Conservation (phyloP, 768 basidiomycete species). For the Rhodotorula diobovata region DNA sequence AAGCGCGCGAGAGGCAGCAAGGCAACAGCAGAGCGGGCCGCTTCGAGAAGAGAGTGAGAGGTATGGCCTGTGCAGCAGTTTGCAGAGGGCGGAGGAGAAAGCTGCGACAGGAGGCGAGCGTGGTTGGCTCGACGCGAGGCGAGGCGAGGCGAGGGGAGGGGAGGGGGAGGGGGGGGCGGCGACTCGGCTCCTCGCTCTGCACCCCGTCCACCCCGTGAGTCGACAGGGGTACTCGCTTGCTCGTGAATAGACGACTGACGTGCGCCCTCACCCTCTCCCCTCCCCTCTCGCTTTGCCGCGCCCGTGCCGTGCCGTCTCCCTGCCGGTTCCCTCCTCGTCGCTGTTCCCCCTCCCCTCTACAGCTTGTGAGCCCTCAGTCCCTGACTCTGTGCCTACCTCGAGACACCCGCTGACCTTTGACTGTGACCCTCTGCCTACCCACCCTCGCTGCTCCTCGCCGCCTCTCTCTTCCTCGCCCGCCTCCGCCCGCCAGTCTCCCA, state of each 20-base stretch:
- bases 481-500: too few species aligned
- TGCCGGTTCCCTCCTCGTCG: background rate
- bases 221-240: too few species aligned
- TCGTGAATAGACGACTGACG: background rate
- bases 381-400: background rate
- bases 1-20: too few species aligned
- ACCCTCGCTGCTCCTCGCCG: background rate
- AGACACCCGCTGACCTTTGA: background rate
- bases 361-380: background rate
- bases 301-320: background rate
- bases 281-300: background rate
- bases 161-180: background rate
- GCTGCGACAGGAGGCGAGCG: too few species aligned
- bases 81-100: too few species aligned
- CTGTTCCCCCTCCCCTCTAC: background rate
- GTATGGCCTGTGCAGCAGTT: too few species aligned
- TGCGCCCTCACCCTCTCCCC: background rate
- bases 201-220: background rate
- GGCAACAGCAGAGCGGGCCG: too few species aligned
- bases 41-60: too few species aligned
- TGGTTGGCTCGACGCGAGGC: background rate
- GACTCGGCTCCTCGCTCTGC: background rate
- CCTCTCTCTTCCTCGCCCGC: background rate
- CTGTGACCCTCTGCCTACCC: background rate
- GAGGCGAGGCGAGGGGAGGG: too few species aligned